Evolutionary conservation across 306 rosid genomes (phyloP).

Genomic region (Citrullus colocynthis): DNA sequence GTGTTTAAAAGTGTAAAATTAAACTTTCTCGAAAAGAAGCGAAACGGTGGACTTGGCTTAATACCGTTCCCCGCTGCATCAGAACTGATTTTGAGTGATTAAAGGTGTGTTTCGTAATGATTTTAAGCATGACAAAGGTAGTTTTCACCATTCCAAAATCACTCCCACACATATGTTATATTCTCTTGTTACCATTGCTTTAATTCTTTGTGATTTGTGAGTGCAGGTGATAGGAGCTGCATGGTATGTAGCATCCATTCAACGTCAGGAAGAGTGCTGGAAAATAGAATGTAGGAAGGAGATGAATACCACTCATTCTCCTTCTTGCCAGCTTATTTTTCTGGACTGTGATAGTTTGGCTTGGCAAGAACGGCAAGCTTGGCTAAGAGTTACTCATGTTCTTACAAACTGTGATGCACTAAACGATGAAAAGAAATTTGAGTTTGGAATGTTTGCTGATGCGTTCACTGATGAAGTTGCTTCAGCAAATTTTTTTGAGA

Average conservation of each 20-base stretch:
- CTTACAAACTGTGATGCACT: constrained; percentile 45
- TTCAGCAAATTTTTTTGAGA: constrained; percentile 33
- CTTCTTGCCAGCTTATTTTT: constrained; percentile 45
- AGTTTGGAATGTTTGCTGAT: constrained; percentile 72
- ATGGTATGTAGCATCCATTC: constrained; percentile 75
- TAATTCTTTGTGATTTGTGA: constrained; percentile 14
- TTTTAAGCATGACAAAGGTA: no score
- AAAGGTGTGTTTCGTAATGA: no score
- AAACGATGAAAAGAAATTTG: constrained; percentile 24
- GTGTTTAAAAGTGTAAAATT: no score
- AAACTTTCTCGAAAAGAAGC: no score
- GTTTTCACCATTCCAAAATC: no score
- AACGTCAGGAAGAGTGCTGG: constrained; percentile 72
- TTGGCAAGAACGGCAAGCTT: constrained; percentile 29
- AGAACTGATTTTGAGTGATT: no score
- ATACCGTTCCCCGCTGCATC: no score
- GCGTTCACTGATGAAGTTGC: constrained; percentile 65
- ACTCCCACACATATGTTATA: no score
- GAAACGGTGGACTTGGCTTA: no score
- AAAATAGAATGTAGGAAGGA: constrained; percentile 35
- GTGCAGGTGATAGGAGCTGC: constrained; percentile 82
- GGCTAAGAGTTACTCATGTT: constrained; percentile 36
- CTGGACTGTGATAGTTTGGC: constrained; percentile 31
- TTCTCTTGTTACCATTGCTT: not conserved
- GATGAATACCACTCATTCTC: constrained; percentile 53